Conservation (phyloP, 2,329 filamentous ascomycete species). For the Alternaria brassicicola region DNA sequence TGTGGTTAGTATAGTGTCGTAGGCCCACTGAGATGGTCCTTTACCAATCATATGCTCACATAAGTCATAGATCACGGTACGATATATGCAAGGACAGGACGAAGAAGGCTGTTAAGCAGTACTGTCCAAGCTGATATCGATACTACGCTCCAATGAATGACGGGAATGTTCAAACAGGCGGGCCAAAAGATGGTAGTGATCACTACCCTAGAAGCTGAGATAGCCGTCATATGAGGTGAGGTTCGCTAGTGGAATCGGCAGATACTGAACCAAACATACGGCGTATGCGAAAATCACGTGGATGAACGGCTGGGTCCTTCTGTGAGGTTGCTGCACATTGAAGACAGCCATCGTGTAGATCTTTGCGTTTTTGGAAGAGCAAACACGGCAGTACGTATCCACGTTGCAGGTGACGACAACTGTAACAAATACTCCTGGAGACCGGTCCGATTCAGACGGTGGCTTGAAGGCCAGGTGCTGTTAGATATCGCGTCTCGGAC, state of each 20-base stretch:
- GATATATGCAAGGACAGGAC: not conserved
- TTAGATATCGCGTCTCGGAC: not conserved
- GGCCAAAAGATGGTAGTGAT: not conserved
- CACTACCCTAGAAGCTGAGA: not conserved
- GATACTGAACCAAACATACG: not conserved
- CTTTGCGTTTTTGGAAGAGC: not conserved
- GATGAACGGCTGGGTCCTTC: not conserved
- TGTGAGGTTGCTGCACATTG: not conserved
- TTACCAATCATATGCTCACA: not conserved
- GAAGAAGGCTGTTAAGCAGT: not conserved
- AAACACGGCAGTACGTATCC: not conserved
- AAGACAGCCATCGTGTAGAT: not conserved
- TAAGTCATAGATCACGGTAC: not conserved
- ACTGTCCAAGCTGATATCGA: not conserved
- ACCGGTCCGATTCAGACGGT: not conserved
- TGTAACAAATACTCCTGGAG: not conserved
- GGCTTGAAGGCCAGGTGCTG: not conserved
- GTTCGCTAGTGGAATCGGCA: slow-evolving; percentile 6
- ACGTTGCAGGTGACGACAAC: not conserved
- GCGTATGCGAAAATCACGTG: not conserved
- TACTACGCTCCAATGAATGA: not conserved
- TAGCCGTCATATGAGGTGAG: not conserved
- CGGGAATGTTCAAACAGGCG: not conserved
- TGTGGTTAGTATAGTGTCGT: slow-evolving; percentile 15
- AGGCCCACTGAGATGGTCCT: not conserved